Evolutionary conservation across 371 early-diverging fungal species (phyloP), one percentile per base, ranked within the genome.

Genomic region (Rhizopus sp.): DNA sequence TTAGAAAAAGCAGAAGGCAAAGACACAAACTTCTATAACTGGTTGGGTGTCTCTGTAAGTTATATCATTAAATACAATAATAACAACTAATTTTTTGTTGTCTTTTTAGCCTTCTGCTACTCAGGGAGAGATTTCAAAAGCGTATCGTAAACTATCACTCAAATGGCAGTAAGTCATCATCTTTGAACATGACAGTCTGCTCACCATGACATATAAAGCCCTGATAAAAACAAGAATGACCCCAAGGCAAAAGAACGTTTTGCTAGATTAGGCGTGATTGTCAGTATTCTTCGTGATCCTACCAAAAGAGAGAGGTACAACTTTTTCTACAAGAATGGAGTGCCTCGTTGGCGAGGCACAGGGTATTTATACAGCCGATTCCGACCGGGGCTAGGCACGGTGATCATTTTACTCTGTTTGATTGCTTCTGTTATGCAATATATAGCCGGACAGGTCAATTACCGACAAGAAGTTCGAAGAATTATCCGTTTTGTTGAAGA

Each of bases 61-160:
- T 70, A 42, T 15, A 7, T 42, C 23, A 23, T 42, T 37, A 13
- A 40, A 46, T 40, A 49, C 41, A 23, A 34, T n/a, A 30, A 23
- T 40, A 34, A 30, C 9, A 13, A 23, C 5, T 7, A 47, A 7
- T 84, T 31, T 46, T 52, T 45, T 30, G 12, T 15, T 31, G 12
- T 34, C 16, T 31, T 17, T 9, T 29, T 61, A 78, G 37, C 85
- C 90, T 45, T 71, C 75, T 37, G 93, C 95, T 29, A 70, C 83
- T 10, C 86, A 87, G 41, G 57, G 73, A 16, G 90, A 94, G 15
- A 91, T 97, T 66, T 87, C 83, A 64, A 82, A 78, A 54, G 89
- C 97, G 13, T 97, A 90, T 81, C 85, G 94, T 55, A 94, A 92
- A 74, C 78, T 94, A 35, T 96, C 98, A 5, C 81, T 92, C 35